These are phyloP conservation scores for Xylaria multiplex DNA, from an alignment of 2,329 filamentous ascomycete genomes.

Conservation along the genomic window DNA sequence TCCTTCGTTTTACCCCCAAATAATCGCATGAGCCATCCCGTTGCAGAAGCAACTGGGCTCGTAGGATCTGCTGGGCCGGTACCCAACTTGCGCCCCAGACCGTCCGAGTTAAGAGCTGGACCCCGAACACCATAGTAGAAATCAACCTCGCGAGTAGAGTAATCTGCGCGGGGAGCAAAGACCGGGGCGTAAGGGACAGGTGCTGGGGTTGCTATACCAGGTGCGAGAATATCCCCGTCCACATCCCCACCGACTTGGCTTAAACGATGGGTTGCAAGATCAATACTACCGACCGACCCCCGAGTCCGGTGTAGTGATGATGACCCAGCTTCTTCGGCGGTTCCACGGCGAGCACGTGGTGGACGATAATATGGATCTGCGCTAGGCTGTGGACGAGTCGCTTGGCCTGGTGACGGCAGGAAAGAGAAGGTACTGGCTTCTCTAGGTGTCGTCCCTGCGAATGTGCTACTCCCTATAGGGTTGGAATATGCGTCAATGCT, in stretches of 20 bases:
- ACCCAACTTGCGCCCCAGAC: slow-evolving; percentile 83
- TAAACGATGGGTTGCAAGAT: slow-evolving; percentile 52
- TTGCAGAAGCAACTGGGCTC: slow-evolving; percentile 86
- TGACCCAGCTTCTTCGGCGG: slow-evolving; percentile 58
- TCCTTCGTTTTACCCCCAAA: slow-evolving; percentile 90
- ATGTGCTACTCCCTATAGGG: slow-evolving; percentile 68
- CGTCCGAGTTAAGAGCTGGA: slow-evolving; percentile 83
- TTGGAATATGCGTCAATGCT: slow-evolving; percentile 58
- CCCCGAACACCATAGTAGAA: slow-evolving; percentile 96
- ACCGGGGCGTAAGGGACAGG: slow-evolving; percentile 53
- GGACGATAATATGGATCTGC: slow-evolving; percentile 89
- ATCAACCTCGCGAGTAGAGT: slow-evolving; percentile 92
- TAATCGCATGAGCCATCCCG: slow-evolving; percentile 85
- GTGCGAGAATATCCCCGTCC: slow-evolving; percentile 53
- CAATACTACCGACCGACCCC: slow-evolving; percentile 52
- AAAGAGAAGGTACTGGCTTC: slow-evolving; percentile 79
- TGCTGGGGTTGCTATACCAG: slow-evolving; percentile 57
- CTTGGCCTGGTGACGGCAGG: slow-evolving; percentile 66
- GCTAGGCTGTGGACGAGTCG: slow-evolving; percentile 56
- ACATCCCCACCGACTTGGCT: slow-evolving; percentile 53
- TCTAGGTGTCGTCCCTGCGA: slow-evolving; percentile 77
- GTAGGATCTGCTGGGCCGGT: slow-evolving; percentile 96
- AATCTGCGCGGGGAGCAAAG: slow-evolving; percentile 76
- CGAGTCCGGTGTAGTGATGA: slow-evolving; percentile 50
- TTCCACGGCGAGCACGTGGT: slow-evolving; percentile 76